Percentiles rank a stretch among this genome's conserved stretches.
phyloP scores from a whole-genome alignment of 441 rosid genomes.

The Adansonia madagascariensis region DNA sequence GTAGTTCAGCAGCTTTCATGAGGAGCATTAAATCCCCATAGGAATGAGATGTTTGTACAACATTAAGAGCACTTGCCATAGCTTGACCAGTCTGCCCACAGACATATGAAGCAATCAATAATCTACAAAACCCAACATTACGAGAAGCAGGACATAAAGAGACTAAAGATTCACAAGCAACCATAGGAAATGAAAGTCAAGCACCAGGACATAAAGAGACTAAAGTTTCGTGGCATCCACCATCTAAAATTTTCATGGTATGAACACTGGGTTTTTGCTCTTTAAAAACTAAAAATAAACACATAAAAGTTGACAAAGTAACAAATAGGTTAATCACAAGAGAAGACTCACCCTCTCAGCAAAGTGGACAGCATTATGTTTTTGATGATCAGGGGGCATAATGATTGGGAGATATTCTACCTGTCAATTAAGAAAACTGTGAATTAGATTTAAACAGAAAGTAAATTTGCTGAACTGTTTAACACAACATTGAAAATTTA shows the following conservation, averaged over 20 bases:
- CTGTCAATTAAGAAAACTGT: conserved; percentile 42
- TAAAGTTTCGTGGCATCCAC: background rate
- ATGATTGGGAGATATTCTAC: conserved; percentile 86
- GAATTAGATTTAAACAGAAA: background rate
- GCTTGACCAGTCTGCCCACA: conserved; percentile 72
- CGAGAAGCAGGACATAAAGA: conserved; percentile 10
- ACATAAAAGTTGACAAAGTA: conserved; percentile 2
- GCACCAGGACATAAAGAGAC: background rate
- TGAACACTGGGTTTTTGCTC: background rate
- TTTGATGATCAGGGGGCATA: conserved; percentile 62
- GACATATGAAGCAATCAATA: conserved; percentile 22
- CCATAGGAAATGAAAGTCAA: background rate
- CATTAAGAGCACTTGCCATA: conserved; percentile 78
- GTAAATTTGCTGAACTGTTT: background rate
- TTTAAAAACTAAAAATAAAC: background rate
- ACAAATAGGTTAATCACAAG: conserved; percentile 20
- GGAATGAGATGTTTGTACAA: conserved; percentile 83
- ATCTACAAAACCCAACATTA: background rate
- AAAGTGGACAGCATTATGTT: conserved; percentile 68
- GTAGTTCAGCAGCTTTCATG: conserved; percentile 59
- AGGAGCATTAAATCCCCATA: conserved; percentile 87
- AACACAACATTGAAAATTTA: conserved; percentile 18
- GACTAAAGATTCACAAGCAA: background rate
- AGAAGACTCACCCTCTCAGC: conserved; percentile 74
- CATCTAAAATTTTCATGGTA: background rate